These are phyloP conservation scores for Brassica balearica DNA, from an alignment of 441 rosid species.

Conservation along the genomic window DNA sequence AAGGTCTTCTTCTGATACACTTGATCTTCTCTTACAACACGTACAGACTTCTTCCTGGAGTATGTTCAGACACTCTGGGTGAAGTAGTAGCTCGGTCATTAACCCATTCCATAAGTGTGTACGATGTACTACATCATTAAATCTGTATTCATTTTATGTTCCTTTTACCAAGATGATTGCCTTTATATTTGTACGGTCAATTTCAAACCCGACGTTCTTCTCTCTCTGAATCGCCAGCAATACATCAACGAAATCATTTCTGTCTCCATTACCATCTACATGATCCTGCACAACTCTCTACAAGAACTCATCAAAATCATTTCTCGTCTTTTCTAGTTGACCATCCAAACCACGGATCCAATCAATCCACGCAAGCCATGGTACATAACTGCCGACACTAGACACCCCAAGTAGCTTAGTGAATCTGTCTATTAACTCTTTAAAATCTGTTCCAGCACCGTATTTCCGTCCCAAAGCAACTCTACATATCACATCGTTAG, in stretches of 20 bases:
- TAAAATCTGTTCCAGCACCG: constrained; percentile 23
- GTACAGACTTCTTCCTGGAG: too few relatives aligned
- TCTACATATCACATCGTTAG: constrained; percentile 45
- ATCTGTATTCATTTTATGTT: too few relatives aligned
- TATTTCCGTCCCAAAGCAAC: constrained; percentile 47
- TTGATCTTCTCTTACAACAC: too few relatives aligned
- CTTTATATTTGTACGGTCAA: not conserved
- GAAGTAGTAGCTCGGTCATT: too few relatives aligned
- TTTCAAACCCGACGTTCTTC: too few relatives aligned
- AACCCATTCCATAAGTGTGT: too few relatives aligned
- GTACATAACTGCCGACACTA: constrained; percentile 45
- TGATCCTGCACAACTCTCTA: not conserved
- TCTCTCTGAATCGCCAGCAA: too few relatives aligned
- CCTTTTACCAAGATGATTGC: not conserved
- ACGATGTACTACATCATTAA: too few relatives aligned
- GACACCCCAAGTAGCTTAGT: constrained; percentile 35
- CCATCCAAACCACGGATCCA: constrained; percentile 36
- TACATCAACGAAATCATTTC: too few relatives aligned
- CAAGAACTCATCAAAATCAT: not conserved
- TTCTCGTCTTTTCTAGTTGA: not conserved
- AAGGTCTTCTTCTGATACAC: too few relatives aligned
- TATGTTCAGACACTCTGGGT: too few relatives aligned
- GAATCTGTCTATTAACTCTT: constrained; percentile 36
- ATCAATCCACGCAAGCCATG: constrained; percentile 50
- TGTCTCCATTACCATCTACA: not conserved